Base-by-base conservation (phyloP, 805 yeast genomes). In the Yarrowia keelungensis region DNA sequence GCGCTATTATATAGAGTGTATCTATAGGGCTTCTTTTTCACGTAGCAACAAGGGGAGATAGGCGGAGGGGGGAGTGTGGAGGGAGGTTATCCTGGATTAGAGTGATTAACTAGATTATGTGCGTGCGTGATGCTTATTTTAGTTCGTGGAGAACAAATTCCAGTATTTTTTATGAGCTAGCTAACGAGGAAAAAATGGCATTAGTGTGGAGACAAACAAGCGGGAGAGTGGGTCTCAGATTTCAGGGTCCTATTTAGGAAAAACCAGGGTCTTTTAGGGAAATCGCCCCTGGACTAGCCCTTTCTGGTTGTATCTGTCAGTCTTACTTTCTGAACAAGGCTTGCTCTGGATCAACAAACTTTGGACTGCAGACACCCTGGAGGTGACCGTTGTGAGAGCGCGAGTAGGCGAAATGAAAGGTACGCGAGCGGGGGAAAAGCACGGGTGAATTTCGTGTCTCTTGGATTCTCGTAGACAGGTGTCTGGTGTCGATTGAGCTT, bases 71-170 rank as follows among this genome's bases (percentile, higher is more conserved):
- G 45, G 45, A 15, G 45, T 53, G 45, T 38, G 59, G 42, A 50
- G 56, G 59, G 59, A 53, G 59, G 59, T 38, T 53, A 53, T 53
- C 59, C 59, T 19, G 59, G 19, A 53, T 53, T 53, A 53, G 59
- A 53, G 59, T 53, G 59, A 53, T 53, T 38, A 39, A 39, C 59
- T 53, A 38, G 59, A 53, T 53, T 53, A 53, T 53, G 59, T 39
- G 59, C 45, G 45, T 53, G 59, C 26, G 56, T 36, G 26, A 51
- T 51, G 56, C 38, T 51, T 35, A 36, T 51, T 51, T 51, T 39
- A 39, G 58, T 51, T 32, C 14, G 15, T 26, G 32, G 32, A 26
- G 32, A 26, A 26, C 32, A 26, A 26, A 26, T 26, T 26, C 32
- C 32, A 26, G 3, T 26, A 26, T 26, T 26, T 26, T 26, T 26